Conservation (phyloP, 352 stramenopile species). For the Halophytophthora polymorphica region DNA sequence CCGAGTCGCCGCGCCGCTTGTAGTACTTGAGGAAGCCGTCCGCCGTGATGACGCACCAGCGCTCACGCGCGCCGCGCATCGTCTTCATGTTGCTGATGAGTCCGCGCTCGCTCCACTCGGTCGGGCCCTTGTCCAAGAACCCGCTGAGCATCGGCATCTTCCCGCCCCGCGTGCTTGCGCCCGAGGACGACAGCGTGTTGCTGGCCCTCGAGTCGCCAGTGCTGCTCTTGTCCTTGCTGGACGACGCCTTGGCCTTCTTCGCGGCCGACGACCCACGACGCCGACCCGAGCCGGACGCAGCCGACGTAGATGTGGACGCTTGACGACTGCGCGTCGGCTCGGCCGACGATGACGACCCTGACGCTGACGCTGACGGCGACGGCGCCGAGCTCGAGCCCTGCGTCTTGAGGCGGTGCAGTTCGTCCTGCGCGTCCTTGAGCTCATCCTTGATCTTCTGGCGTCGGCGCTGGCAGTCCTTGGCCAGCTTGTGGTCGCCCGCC, state of each 20-base stretch:
- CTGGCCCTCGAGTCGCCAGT: constrained; percentile 16
- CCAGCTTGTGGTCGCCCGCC: constrained; percentile 63
- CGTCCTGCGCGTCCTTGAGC: constrained; percentile 65
- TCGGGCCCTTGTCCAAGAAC: constrained; percentile 86
- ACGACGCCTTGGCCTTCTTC: constrained; percentile 30
- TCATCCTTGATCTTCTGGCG: constrained; percentile 79
- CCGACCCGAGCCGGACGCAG: constrained; percentile 9
- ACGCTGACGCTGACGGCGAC: constrained; percentile 3
- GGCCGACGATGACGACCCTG: too few relatives aligned
- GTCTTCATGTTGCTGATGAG: constrained; percentile 84
- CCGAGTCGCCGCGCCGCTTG: constrained; percentile 79
- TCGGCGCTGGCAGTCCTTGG: constrained; percentile 72
- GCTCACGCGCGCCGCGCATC: constrained; percentile 80
- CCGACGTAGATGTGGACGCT: constrained; percentile 7
- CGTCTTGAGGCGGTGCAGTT: constrained; percentile 58
- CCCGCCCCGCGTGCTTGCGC: constrained; percentile 16
- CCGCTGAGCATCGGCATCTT: constrained; percentile 74
- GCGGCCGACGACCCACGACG: constrained; percentile 13
- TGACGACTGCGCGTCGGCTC: constrained; percentile 15
- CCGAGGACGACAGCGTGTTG: constrained; percentile 10
- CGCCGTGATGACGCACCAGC: constrained; percentile 77
- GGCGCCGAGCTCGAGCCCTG: constrained; percentile 13
- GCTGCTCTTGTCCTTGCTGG: constrained; percentile 35
- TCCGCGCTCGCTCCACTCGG: constrained; percentile 74
- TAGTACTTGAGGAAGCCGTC: constrained; percentile 83